A percentile compares a stretch with the other conserved stretches of the same genome.
phyloP scores from a whole-genome alignment of 345 rosid genomes.

The Citrus hindsii region DNA sequence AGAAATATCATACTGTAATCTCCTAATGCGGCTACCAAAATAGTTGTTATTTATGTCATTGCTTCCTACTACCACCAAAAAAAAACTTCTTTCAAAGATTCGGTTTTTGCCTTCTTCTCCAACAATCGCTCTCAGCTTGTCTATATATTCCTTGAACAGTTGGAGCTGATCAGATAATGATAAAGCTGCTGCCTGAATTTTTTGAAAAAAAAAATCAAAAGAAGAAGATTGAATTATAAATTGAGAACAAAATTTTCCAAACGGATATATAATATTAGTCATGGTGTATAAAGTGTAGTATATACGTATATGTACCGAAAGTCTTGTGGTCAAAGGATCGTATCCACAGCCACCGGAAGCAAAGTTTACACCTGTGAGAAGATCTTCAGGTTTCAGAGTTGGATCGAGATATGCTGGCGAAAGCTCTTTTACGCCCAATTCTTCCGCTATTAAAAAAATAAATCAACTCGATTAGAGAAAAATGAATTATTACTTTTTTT shows the following conservation, averaged over 20 bases:
- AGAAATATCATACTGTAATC: constrained; percentile 6
- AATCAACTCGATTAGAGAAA: not conserved
- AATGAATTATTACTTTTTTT: too few species aligned
- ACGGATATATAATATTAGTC: too few species aligned
- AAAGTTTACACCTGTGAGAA: constrained; percentile 60
- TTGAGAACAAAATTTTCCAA: not conserved
- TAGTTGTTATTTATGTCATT: constrained; percentile 36
- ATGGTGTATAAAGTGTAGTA: too few species aligned
- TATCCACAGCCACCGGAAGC: constrained; percentile 72
- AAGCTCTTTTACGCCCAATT: constrained; percentile 46
- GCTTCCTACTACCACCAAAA: constrained; percentile 31
- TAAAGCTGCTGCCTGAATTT: constrained; percentile 2
- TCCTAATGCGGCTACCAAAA: not conserved
- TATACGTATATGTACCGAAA: constrained; percentile 26
- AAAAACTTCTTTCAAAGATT: constrained; percentile 24
- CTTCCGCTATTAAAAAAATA: constrained; percentile 33
- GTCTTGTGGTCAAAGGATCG: constrained; percentile 42
- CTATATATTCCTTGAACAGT: constrained; percentile 33
- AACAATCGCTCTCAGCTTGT: constrained; percentile 18
- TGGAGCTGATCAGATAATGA: constrained; percentile 34
- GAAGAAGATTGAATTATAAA: not conserved
- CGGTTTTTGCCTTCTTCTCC: constrained; percentile 21
- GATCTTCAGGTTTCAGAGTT: constrained; percentile 37
- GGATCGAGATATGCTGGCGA: constrained; percentile 62
- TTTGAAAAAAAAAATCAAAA: too few species aligned